Evolutionary conservation across 139 green algal species (phyloP).

Genomic region (Astrephomene gubernaculifera): DNA sequence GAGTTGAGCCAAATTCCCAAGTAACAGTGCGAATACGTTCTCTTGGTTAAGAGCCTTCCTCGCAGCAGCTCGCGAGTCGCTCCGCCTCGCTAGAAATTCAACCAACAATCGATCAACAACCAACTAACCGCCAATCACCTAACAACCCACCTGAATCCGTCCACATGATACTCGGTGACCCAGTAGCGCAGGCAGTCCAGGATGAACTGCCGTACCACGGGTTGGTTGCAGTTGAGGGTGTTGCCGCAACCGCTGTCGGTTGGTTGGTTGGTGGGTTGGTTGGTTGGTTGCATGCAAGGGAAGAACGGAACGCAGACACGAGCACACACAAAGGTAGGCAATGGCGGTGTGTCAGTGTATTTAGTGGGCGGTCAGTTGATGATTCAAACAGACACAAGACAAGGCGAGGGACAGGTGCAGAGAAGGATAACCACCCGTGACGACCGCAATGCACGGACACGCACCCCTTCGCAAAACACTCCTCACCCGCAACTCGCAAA

Average conservation of each 20-base stretch:
- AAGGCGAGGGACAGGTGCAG: no score
- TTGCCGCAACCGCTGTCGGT: conserved; percentile 92
- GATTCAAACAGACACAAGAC: no score
- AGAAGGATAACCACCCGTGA: no score
- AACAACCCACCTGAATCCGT: conserved; percentile 81
- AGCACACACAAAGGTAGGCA: no score
- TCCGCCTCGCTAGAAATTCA: not conserved
- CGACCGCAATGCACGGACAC: no score
- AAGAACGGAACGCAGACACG: not conserved
- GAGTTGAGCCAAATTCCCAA: no score
- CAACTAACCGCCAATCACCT: not conserved
- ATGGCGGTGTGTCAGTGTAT: no score
- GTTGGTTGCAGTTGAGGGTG: conserved; percentile 99
- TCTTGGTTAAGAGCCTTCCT: not conserved
- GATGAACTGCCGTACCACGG: conserved; percentile 91
- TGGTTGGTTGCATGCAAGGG: not conserved
- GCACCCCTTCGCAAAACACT: no score
- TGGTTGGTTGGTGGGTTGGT: not conserved
- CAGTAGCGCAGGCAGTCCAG: conserved; percentile 96
- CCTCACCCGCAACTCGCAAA: no score
- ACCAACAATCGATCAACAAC: not conserved
- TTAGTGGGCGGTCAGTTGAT: no score
- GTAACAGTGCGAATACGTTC: no score
- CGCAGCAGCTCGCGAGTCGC: not conserved
- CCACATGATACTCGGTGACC: conserved; percentile 93